A percentile compares a stretch with the other conserved stretches of the same genome.
Evolutionary conservation across 108 stramenopile species (phyloP).

Genomic region (Fragilaria crotonensis): DNA sequence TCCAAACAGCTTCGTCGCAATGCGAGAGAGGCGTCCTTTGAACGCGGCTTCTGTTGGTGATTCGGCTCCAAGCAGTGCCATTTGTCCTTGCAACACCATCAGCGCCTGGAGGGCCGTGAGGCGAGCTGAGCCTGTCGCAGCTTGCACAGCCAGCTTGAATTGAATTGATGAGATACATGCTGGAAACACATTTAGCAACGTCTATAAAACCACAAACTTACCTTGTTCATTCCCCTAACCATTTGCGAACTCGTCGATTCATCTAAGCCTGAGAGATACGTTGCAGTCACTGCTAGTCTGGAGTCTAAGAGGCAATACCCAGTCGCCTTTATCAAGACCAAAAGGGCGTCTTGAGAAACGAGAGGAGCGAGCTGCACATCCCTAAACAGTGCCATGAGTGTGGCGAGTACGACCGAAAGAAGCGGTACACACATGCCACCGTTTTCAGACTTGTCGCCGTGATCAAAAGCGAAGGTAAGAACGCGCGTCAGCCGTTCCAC

Average conservation of each 20-base stretch:
- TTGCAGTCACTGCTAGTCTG: slow-evolving; percentile 30
- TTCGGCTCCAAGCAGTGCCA: slow-evolving; percentile 16
- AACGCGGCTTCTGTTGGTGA: slow-evolving; percentile 11
- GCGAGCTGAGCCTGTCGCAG: slow-evolving; percentile 36
- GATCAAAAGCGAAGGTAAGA: slow-evolving; percentile 51
- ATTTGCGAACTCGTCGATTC: slow-evolving; percentile 47
- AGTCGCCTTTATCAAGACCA: slow-evolving; percentile 38
- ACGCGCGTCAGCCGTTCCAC: slow-evolving; percentile 26
- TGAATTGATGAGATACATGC: background rate
- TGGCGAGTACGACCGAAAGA: slow-evolving; percentile 48
- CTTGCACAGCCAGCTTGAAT: slow-evolving; percentile 52
- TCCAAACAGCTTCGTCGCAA: slow-evolving; percentile 54
- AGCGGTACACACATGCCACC: slow-evolving; percentile 54
- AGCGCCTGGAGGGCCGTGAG: slow-evolving; percentile 45
- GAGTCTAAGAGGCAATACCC: slow-evolving; percentile 58
- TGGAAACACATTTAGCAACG: slow-evolving; percentile 5
- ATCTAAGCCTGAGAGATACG: slow-evolving; percentile 16
- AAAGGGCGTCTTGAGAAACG: slow-evolving; percentile 44
- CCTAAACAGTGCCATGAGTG: slow-evolving; percentile 51
- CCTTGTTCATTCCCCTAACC: slow-evolving; percentile 73
- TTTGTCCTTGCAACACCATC: slow-evolving; percentile 50
- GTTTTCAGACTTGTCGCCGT: slow-evolving; percentile 7
- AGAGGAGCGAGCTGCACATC: slow-evolving; percentile 21
- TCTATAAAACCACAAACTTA: slow-evolving; percentile 9
- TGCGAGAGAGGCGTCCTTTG: slow-evolving; percentile 50